These are phyloP conservation scores for Postia placenta DNA, from an alignment of 768 basidiomycete species.

Conservation along the genomic window DNA sequence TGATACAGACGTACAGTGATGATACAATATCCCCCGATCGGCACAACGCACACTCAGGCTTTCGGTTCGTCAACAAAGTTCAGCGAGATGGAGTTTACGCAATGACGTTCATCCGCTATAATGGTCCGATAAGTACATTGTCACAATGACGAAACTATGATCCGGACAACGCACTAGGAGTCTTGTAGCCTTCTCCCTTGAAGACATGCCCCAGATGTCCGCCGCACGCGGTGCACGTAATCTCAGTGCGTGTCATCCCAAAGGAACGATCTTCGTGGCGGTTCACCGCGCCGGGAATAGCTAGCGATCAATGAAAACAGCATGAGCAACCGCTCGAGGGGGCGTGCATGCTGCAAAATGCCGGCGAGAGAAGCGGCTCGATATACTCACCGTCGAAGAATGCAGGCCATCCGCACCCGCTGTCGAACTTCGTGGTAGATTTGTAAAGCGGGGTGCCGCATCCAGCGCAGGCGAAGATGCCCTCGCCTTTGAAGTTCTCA, in stretches of 20 bases:
- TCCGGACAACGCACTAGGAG: conserved; percentile 53
- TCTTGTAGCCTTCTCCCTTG: conserved; percentile 81
- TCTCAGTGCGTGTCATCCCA: conserved; percentile 75
- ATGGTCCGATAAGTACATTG: neutral
- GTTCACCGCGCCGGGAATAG: conserved; percentile 83
- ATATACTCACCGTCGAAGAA: conserved; percentile 76
- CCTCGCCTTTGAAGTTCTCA: conserved; percentile 58
- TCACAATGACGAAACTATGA: neutral
- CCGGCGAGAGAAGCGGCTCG: neutral
- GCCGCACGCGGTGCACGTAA: conserved; percentile 85
- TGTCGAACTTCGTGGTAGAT: conserved; percentile 85
- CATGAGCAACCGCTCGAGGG: neutral
- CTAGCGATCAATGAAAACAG: conserved; percentile 29
- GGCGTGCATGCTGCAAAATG: neutral
- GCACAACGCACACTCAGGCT: neutral
- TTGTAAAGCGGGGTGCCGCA: conserved; percentile 84
- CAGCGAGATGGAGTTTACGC: conserved; percentile 85
- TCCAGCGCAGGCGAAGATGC: conserved; percentile 74
- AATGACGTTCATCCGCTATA: conserved; percentile 80
- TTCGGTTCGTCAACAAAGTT: conserved; percentile 55
- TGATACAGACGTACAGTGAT: neutral
- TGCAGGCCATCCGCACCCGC: conserved; percentile 96
- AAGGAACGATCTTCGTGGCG: conserved; percentile 65
- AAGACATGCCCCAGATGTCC: conserved; percentile 96
- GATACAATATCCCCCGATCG: neutral